phyloP scores from a whole-genome alignment of 163 green algal genomes.

The Scenedesmus sp. region DNA sequence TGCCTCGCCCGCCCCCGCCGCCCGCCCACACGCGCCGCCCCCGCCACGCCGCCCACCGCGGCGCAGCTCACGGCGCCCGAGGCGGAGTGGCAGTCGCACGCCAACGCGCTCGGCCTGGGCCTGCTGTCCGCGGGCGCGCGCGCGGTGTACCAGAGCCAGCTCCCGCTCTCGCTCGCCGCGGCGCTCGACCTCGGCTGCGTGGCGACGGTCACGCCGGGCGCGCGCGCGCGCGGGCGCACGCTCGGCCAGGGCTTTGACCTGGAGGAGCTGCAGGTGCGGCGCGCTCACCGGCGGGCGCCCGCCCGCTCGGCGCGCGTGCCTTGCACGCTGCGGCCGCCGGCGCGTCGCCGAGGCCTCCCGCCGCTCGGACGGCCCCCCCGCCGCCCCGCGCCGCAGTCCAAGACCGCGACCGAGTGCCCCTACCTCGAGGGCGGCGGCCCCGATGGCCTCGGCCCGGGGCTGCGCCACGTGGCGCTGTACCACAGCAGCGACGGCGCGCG shows the following conservation, averaged over 20 bases:
- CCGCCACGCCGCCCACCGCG: no score
- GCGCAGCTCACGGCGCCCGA: conserved; percentile 76
- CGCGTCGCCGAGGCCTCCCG: not conserved
- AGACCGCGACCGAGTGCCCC: conserved; percentile 23
- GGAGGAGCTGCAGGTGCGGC: conserved; percentile 57
- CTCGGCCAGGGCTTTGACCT: conserved; percentile 71
- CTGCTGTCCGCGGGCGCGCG: conserved; percentile 63
- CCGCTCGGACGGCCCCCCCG: conserved; percentile 45
- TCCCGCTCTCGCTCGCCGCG: conserved; percentile 72
- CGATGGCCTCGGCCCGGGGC: conserved; percentile 54
- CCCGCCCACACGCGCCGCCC: no score
- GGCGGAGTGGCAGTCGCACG: conserved; percentile 57
- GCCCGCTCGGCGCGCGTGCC: not conserved
- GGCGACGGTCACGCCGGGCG: conserved; percentile 59
- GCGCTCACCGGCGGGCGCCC: no score
- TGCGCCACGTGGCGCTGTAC: conserved; percentile 80
- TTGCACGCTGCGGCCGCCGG: not conserved
- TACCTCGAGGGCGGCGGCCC: conserved; percentile 69
- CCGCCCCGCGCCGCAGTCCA: conserved; percentile 9
- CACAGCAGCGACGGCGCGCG: conserved; percentile 49
- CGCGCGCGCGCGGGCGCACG: conserved; percentile 47
- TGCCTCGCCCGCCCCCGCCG: no score
- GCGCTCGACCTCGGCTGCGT: conserved; percentile 83
- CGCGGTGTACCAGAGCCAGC: conserved; percentile 79
- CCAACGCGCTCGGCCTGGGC: conserved; percentile 44